phyloP scores from a whole-genome alignment of 306 rosid genomes.

The Prinsepia uniflora region DNA sequence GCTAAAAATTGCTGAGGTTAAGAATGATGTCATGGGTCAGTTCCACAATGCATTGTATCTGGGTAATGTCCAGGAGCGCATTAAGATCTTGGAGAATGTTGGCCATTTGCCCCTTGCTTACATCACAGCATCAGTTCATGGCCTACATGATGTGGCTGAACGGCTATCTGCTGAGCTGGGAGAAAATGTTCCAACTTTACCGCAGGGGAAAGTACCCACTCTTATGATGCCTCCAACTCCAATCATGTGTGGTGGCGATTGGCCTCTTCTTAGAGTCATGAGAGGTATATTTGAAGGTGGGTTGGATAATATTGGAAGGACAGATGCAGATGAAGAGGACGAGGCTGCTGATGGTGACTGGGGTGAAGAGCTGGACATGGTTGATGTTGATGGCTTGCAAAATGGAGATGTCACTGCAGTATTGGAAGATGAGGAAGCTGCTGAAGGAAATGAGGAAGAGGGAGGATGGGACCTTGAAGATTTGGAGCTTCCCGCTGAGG shows the following conservation, averaged over 20 bases:
- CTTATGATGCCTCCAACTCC: slow-evolving; percentile 78
- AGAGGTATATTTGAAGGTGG: slow-evolving; percentile 85
- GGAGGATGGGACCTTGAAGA: slow-evolving; percentile 96
- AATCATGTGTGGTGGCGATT: slow-evolving; percentile 69
- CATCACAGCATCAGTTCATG: slow-evolving; percentile 73
- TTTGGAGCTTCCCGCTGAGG: slow-evolving; percentile 77
- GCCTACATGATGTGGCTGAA: slow-evolving; percentile 73
- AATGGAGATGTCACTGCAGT: slow-evolving; percentile 62
- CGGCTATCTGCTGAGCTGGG: slow-evolving; percentile 79
- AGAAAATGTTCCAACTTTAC: slow-evolving; percentile 68
- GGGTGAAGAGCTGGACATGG: slow-evolving; percentile 78
- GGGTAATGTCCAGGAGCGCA: slow-evolving; percentile 73
- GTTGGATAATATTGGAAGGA: slow-evolving; percentile 46
- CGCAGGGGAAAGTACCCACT: slow-evolving; percentile 63
- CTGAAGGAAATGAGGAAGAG: slow-evolving; percentile 71
- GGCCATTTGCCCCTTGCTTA: slow-evolving; percentile 93
- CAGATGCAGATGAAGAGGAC: slow-evolving; percentile 56
- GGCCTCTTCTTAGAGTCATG: slow-evolving; percentile 92
- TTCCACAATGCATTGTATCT: slow-evolving; percentile 87
- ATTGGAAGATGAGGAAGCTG: slow-evolving; percentile 57
- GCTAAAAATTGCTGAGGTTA: slow-evolving; percentile 94
- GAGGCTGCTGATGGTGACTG: slow-evolving; percentile 71
- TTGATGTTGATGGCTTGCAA: slow-evolving; percentile 56
- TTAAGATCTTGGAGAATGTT: slow-evolving; percentile 81
- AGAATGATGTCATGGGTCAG: slow-evolving; percentile 96